Evolutionary conservation across 768 basidiomycete species (phyloP).

Genomic region (Pleurotus sapidus): DNA sequence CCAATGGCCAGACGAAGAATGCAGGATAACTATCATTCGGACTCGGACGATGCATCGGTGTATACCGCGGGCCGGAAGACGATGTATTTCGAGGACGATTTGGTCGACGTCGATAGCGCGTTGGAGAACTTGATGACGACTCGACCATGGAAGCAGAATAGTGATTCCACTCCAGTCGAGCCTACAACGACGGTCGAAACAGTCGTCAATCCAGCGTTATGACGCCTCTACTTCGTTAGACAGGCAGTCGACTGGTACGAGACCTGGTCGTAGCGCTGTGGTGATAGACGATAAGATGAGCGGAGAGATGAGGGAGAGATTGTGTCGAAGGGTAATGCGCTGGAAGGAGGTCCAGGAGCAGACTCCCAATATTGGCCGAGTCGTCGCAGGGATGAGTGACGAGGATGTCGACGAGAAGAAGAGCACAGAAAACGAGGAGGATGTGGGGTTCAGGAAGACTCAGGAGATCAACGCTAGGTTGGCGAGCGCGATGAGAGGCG

Average conservation of each 20-base stretch:
- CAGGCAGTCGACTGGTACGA: not conserved
- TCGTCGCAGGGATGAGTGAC: too few species aligned
- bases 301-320: constrained; percentile 42
- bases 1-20: not conserved
- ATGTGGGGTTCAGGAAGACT: too few species aligned
- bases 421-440: too few species aligned
- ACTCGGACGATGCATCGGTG: constrained; percentile 7
- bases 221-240: not conserved
- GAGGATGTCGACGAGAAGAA: too few species aligned
- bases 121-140: not conserved
- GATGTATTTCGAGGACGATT: constrained; percentile 7
- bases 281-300: constrained; percentile 54
- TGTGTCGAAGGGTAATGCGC: constrained; percentile 50
- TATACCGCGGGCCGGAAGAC: constrained; percentile 8
- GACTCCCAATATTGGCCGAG: too few species aligned
- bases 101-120: too few species aligned
- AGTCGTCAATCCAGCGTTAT: too few species aligned
- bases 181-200: too few species aligned
- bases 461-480: too few species aligned
- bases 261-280: constrained; percentile 36
- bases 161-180: too few species aligned
- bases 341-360: too few species aligned
- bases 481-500: too few species aligned
- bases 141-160: not conserved
- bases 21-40: constrained; percentile 24